Conservation (phyloP, 345 rosid species). For the Anacardium occidentale region DNA sequence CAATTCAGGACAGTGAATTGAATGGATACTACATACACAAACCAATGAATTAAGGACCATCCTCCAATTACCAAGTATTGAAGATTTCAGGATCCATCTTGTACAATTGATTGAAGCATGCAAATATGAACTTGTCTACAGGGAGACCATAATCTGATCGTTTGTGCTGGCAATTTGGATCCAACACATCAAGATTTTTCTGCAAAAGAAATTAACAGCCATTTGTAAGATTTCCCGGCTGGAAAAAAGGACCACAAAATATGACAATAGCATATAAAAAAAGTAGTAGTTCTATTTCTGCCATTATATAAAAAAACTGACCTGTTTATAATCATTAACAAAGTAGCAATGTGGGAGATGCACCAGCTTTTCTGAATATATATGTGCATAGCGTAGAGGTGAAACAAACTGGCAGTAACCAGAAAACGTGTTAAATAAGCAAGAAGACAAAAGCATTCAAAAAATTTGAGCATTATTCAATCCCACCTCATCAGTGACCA, state of each 20-base stretch:
- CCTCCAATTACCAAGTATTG: slow-evolving; percentile 68
- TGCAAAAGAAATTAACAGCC: slow-evolving; percentile 31
- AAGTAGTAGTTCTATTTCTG: not conserved
- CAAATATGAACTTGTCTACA: slow-evolving; percentile 93
- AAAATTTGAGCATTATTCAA: not conserved
- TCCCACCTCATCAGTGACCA: slow-evolving; percentile 93
- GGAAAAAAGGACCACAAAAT: not conserved
- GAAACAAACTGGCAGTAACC: slow-evolving; percentile 75
- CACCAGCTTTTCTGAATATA: slow-evolving; percentile 95
- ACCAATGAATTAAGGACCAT: not conserved
- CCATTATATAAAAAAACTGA: slow-evolving; percentile 19
- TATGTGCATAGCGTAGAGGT: slow-evolving; percentile 64
- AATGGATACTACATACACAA: not conserved
- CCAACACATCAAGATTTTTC: slow-evolving; percentile 92
- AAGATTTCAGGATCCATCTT: slow-evolving; percentile 99
- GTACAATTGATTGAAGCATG: slow-evolving; percentile 97
- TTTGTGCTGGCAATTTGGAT: slow-evolving; percentile 69
- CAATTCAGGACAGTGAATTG: slow-evolving; percentile 3
- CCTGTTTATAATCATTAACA: slow-evolving; percentile 99
- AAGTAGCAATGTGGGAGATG: slow-evolving; percentile 98
- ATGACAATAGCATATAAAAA: not conserved
- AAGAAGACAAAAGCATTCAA: not conserved
- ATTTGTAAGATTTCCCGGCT: not conserved
- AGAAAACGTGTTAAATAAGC: slow-evolving; percentile 19
- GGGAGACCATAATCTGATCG: slow-evolving; percentile 92